Evolutionary conservation across 2,329 filamentous ascomycete genomes (phyloP).

Genomic region (Clonostachys byssicola): DNA sequence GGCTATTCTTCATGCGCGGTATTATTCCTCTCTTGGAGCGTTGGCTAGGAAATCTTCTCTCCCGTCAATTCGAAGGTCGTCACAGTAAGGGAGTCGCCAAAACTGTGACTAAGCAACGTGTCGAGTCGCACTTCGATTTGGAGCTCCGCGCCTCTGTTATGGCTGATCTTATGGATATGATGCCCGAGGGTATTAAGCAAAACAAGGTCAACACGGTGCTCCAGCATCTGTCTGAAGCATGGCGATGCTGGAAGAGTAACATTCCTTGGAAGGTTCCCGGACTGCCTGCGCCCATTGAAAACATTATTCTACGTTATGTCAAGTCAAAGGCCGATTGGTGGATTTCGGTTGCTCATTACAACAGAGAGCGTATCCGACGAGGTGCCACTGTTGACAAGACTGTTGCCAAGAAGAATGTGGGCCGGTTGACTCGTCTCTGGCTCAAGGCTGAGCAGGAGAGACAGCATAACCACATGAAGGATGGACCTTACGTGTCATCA

Average conservation of each 20-base stretch:
- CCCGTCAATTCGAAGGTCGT: slow-evolving; percentile 94
- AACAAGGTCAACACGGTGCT: slow-evolving; percentile 98
- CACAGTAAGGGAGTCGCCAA: slow-evolving; percentile 99
- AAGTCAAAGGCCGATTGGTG: slow-evolving; percentile 99
- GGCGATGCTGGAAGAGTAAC: slow-evolving; percentile 99
- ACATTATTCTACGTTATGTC: slow-evolving; percentile 96
- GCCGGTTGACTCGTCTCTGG: slow-evolving; percentile 91
- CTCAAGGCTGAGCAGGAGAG: slow-evolving; percentile 97
- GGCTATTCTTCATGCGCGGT: slow-evolving; percentile 98
- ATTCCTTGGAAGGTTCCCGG: slow-evolving; percentile 99
- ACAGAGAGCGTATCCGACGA: slow-evolving; percentile 91
- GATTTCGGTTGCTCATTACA: slow-evolving; percentile 99
- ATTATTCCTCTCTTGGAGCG: slow-evolving; percentile 95
- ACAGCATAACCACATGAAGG: slow-evolving; percentile 99
- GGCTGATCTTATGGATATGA: slow-evolving; percentile 99
- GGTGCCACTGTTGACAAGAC: slow-evolving; percentile 99
- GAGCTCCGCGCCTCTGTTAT: slow-evolving; percentile 97
- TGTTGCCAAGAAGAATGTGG: slow-evolving; percentile 98
- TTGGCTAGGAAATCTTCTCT: slow-evolving; percentile 95
- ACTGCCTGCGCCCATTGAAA: slow-evolving; percentile 93
- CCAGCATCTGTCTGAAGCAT: slow-evolving; percentile 95
- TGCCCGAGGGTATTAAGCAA: slow-evolving; percentile 99
- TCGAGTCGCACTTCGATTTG: slow-evolving; percentile 96
- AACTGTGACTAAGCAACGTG: slow-evolving; percentile 97
- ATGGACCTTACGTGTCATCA: slow-evolving; percentile 95